Evolutionary conservation across 2,329 filamentous ascomycete species (phyloP), one percentile per base, ranked within the genome.

Genomic region (Cordyceps tenuipes): DNA sequence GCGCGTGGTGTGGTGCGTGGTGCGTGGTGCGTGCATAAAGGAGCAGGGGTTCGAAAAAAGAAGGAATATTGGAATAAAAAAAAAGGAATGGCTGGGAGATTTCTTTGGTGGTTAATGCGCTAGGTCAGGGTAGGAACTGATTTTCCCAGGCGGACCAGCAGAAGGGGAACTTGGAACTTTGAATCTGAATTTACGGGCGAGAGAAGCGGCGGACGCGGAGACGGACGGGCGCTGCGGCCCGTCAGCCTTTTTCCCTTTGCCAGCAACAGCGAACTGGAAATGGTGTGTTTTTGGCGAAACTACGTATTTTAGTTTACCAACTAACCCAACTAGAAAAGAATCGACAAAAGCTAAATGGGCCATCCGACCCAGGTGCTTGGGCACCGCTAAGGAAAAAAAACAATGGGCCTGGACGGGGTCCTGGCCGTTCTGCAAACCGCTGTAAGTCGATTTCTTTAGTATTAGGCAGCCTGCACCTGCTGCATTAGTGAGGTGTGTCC

Each of bases 21-120:
- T n/a, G 51, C 26, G 51, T 44, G 51, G 53, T 34, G 53, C 47
- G 53, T 19, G 53, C 53, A 47, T 56, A 41, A 56, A 36, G 21
- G 19, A 13, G n/a, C 41, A 55, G 41, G 53, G 53, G 39, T 29
- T 15, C 6, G 48, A 36, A 50, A 34, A 50, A 29, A 19, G 34
- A 34, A 50, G 4, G 39, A 51, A 51, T 21, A 41, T 47, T 10
- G 12, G 26, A 47, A 23, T 6, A 15, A 26, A 26, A 12, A 47
- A 47, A 47, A 47, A 26, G n/a, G 50, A 43, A 56, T 54, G 52
- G 52, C 52, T 54, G 52, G 52, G 52, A 19, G 39, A 21, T n/a
- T 26, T 26, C 9, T 29, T 5, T 8, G 7, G 8, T 26, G 1
- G 34, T 53, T 9, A 43, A 15, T n/a, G 36, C 34, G 50, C 50